Evolutionary conservation across 108 stramenopile genomes (phyloP).

Genomic region (Nitzschia inconspicua): DNA sequence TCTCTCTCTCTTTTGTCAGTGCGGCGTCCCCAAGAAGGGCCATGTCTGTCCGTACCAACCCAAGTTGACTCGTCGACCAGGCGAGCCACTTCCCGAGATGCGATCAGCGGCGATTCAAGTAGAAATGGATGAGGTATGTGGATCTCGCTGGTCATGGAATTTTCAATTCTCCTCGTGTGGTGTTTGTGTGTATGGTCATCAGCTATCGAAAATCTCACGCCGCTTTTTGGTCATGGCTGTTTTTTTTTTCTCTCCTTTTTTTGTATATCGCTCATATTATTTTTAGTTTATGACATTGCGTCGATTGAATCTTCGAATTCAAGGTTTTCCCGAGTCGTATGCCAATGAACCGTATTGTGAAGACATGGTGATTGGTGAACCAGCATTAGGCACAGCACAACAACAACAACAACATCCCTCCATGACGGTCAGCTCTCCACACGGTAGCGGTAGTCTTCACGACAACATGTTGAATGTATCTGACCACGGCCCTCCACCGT

Average conservation of each 20-base stretch:
- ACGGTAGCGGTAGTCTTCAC: background rate
- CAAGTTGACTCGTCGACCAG: constrained; percentile 75
- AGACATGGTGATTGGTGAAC: constrained; percentile 42
- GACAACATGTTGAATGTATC: constrained; percentile 6
- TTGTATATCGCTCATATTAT: background rate
- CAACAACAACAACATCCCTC: constrained; percentile 11
- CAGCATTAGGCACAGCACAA: no score
- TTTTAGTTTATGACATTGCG: constrained; percentile 80
- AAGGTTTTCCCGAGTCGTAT: constrained; percentile 88
- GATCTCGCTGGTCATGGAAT: background rate
- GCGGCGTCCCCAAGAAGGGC: constrained; percentile 90
- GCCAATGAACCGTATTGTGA: constrained; percentile 60
- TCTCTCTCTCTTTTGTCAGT: constrained; percentile 28
- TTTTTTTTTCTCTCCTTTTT: background rate
- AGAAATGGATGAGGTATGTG: constrained; percentile 82
- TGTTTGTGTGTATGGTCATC: background rate
- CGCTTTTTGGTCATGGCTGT: background rate
- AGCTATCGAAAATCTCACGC: background rate
- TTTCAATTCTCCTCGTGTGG: background rate
- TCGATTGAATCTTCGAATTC: constrained; percentile 78
- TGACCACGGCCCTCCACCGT: background rate
- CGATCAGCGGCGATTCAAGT: constrained; percentile 83
- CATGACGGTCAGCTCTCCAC: constrained; percentile 3
- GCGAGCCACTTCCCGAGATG: constrained; percentile 79
- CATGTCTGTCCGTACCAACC: constrained; percentile 94